Evolutionary conservation across 2,329 filamentous ascomycete species (phyloP), one percentile per base, ranked within the genome.

Genomic region (Penicillium sp.): DNA sequence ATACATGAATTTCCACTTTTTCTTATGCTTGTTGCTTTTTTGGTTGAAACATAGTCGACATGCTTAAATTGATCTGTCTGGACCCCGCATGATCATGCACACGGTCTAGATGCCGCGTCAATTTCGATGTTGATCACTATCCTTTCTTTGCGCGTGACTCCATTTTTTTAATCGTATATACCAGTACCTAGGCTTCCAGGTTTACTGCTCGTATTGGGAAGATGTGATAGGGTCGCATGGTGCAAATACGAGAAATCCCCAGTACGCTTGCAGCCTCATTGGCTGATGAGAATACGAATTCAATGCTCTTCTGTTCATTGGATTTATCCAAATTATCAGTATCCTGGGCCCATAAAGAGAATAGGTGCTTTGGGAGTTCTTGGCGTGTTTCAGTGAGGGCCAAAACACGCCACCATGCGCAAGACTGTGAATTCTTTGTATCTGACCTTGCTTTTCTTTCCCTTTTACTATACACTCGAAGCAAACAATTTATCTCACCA

Each of bases 21-120:
- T 43, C 11, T 27, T 24, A 11, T 29, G 22, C 14, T 31, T 14
- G 14, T 49, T 54, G 51, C 51, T 54, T 54, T 53, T 54, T 44
- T 5, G 32, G 38, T 24, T 43, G 31, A 32, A 32, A 39, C 40
- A 18, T 9, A 10, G 24, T 44, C 24, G 8, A 24, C 27, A 22
- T 44, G 8, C 34, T 24, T 34, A 36, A 16, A 29, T 43, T n/a
- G 5, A 8, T 8, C 4, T 8, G 14, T 2, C 38, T 36, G 14
- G 21, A 29, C 13, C n/a, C 14, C 27, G 44, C 38, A 36, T 43
- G n/a, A 14, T 7, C 13, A n/a, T 36, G 13, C n/a, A 36, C 13
- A n/a, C 13, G 4, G 11, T 36, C 14, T n/a, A 16, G 34, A 36
- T 36, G 14, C 11, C 18, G 8, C 38, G 8, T 36, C 31, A 36